phyloP scores from a whole-genome alignment of 768 basidiomycete species.

The Podaxis sp. region DNA sequence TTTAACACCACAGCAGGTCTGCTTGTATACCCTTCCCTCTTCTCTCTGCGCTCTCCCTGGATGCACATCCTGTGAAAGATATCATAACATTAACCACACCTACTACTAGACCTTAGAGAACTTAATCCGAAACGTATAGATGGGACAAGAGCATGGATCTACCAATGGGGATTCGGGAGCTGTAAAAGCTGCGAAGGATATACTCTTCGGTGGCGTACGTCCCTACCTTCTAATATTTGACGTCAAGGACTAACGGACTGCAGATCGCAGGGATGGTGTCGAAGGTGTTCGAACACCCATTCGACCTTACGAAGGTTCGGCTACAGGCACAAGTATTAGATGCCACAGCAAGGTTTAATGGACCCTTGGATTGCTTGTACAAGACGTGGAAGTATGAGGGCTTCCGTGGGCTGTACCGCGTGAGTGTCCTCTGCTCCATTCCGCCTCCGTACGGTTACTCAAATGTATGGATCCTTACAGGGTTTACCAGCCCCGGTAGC shows the following conservation, averaged over 20 bases:
- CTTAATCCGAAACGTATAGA: not conserved
- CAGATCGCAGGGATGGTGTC: conserved; percentile 86
- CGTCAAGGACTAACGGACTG: not conserved
- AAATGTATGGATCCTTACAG: conserved; percentile 34
- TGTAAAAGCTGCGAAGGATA: conserved; percentile 39
- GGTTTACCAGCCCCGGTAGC: conserved; percentile 89
- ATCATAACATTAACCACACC: not conserved
- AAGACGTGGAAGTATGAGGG: conserved; percentile 85
- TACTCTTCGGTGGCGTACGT: conserved; percentile 58
- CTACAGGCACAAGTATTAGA: conserved; percentile 84
- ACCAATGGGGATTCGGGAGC: not conserved
- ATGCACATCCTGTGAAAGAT: not conserved
- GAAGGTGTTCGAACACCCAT: conserved; percentile 87
- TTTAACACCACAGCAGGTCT: not conserved
- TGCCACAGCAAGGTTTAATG: conserved; percentile 57
- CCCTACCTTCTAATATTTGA: not conserved
- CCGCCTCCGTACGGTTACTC: not conserved
- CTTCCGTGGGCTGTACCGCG: conserved; percentile 81
- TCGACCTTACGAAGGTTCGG: conserved; percentile 93
- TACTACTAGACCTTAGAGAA: not conserved
- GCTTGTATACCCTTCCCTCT: not conserved
- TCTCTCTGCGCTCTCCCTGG: not conserved
- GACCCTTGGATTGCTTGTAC: conserved; percentile 83
- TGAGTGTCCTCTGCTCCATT: conserved; percentile 34
- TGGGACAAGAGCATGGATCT: conserved; percentile 1